These are phyloP conservation scores for Coniochaeta sp. DNA, from an alignment of 2,329 filamentous ascomycete species.

Conservation along the genomic window DNA sequence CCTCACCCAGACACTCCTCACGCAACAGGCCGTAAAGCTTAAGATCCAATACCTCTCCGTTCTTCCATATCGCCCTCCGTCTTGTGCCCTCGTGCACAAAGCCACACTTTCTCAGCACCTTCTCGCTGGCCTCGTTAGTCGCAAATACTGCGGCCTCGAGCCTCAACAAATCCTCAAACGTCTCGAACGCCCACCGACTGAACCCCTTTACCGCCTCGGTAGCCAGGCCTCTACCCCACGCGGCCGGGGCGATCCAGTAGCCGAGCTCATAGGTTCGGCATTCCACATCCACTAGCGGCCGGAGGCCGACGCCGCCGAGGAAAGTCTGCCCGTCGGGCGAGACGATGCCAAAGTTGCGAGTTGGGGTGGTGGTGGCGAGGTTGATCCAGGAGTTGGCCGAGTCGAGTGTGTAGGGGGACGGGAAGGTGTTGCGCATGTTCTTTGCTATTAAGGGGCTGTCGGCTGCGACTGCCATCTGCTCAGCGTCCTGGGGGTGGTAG, in stretches of 20 bases:
- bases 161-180: constrained; percentile 30
- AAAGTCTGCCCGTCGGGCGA: constrained; percentile 19
- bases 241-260: constrained; percentile 35
- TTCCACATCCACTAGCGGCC: constrained; percentile 27
- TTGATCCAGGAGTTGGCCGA: constrained; percentile 30
- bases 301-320: constrained; percentile 34
- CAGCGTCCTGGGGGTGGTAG: constrained; percentile 29
- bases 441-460: constrained; percentile 29
- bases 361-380: constrained; percentile 14
- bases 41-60: constrained; percentile 29
- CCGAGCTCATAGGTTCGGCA: constrained; percentile 38
- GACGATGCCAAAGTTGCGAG: constrained; percentile 27
- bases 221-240: constrained; percentile 39
- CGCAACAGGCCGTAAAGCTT: constrained; percentile 26
- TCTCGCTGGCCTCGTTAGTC: constrained; percentile 32
- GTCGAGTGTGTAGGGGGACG: constrained; percentile 34
- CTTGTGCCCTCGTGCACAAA: constrained; percentile 35
- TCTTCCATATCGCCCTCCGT: constrained; percentile 33
- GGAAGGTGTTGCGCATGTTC: constrained; percentile 37
- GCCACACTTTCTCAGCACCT: constrained; percentile 34
- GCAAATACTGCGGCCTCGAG: constrained; percentile 31
- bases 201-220: constrained; percentile 31
- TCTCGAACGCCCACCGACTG: constrained; percentile 34
- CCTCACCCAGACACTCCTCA: constrained; percentile 8
- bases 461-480: constrained; percentile 22